phyloP scores from a whole-genome alignment of 2,329 filamentous ascomycete genomes.

The Zopfia rhizophila region DNA sequence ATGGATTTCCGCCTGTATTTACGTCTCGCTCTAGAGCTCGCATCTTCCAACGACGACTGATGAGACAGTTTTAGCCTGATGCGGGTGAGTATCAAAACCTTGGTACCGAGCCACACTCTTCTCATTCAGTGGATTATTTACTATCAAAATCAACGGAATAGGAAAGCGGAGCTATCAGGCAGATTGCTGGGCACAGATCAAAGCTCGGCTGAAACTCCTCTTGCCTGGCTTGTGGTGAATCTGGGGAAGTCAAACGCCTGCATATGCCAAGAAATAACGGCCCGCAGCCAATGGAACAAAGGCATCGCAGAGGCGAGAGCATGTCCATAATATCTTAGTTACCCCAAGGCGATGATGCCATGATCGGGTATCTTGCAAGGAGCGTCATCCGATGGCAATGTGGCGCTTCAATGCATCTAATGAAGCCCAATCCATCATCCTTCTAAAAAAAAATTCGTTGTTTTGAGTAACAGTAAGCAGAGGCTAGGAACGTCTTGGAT shows the following conservation, averaged over 20 bases:
- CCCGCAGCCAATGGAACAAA: slow-evolving; percentile 18
- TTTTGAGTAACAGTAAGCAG: slow-evolving; percentile 33
- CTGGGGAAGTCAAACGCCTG: slow-evolving; percentile 21
- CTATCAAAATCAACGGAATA: slow-evolving; percentile 21
- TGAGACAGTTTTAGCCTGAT: slow-evolving; percentile 37
- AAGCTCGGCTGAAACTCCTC: slow-evolving; percentile 26
- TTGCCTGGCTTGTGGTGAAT: slow-evolving; percentile 26
- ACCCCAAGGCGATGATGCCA: slow-evolving; percentile 11
- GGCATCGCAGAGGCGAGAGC: slow-evolving; percentile 6
- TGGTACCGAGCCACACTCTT: slow-evolving; percentile 25
- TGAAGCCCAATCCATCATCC: not conserved
- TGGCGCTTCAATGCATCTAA: not conserved
- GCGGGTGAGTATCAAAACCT: slow-evolving; percentile 25
- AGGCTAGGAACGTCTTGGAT: slow-evolving; percentile 12
- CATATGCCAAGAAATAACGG: slow-evolving; percentile 17
- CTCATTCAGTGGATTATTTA: slow-evolving; percentile 17
- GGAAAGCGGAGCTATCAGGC: slow-evolving; percentile 20
- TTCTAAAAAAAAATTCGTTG: slow-evolving; percentile 13
- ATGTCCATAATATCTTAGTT: slow-evolving; percentile 18
- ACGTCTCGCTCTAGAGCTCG: slow-evolving; percentile 16
- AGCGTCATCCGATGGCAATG: not conserved
- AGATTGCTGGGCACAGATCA: slow-evolving; percentile 28
- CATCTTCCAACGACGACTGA: slow-evolving; percentile 11
- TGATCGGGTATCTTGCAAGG: not conserved
- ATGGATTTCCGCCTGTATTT: slow-evolving; percentile 22